Conservation (phyloP, 495 filamentous ascomycete genomes). For the Daldinia childiae region DNA sequence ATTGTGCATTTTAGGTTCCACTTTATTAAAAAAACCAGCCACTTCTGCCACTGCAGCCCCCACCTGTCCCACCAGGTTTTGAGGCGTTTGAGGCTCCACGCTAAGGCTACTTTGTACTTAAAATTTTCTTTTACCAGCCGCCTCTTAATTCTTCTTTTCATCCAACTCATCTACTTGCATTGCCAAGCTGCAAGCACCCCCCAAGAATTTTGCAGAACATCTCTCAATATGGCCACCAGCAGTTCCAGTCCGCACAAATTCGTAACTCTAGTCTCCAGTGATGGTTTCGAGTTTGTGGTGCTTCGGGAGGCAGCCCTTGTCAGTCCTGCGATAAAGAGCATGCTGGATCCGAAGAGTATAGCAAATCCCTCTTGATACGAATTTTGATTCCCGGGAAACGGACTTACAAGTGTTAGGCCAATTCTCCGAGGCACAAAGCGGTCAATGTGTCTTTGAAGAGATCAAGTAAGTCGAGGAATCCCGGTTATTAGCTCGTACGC, state of each 20-base stretch:
- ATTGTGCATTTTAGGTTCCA: neutral
- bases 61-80: neutral
- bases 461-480: conserved; percentile 67
- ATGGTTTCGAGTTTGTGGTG: conserved; percentile 89
- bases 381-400: neutral
- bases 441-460: conserved; percentile 72
- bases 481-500: conserved; percentile 4
- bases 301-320: conserved; percentile 77
- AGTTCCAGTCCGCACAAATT: conserved; percentile 61
- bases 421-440: conserved; percentile 74
- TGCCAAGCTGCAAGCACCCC: neutral
- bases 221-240: conserved; percentile 38
- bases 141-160: neutral
- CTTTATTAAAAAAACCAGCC: neutral
- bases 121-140: conserved; percentile 9
- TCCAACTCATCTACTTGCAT: neutral
- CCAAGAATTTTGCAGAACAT: neutral
- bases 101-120: neutral
- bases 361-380: conserved; percentile 7
- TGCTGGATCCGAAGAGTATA: conserved; percentile 83
- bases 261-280: conserved; percentile 85
- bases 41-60: conserved; percentile 10
- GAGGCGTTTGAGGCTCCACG: neutral
- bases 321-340: conserved; percentile 80
- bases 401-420: conserved; percentile 59